phyloP scores from a whole-genome alignment of 2,329 filamentous ascomycete species.

The Colletotrichum nymphaeae region DNA sequence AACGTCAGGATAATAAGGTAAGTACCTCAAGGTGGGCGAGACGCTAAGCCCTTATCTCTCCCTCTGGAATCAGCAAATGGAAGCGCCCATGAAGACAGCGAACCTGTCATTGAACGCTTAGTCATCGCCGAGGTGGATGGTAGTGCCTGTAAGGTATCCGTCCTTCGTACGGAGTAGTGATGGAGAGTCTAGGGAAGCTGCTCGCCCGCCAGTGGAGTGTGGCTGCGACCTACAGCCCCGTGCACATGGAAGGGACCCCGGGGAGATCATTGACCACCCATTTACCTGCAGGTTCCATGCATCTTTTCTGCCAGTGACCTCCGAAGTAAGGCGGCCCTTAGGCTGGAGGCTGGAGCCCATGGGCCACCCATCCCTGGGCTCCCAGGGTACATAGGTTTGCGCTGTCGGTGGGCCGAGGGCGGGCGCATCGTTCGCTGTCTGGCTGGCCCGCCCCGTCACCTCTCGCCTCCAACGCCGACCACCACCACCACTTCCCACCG shows the following conservation, averaged over 20 bases:
- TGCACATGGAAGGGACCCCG: background rate
- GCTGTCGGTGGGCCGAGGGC: slow-evolving; percentile 20
- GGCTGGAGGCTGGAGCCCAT: too few species aligned
- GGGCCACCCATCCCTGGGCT: background rate
- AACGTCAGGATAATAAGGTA: background rate
- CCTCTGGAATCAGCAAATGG: background rate
- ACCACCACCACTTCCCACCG: too few species aligned
- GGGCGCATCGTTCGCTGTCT: slow-evolving; percentile 9
- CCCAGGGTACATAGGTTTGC: too few species aligned
- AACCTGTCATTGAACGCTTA: background rate
- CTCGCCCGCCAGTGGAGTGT: background rate
- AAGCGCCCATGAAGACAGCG: background rate
- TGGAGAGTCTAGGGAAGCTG: background rate
- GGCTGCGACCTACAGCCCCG: background rate
- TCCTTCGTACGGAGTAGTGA: background rate
- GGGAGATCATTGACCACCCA: background rate
- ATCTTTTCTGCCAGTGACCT: background rate
- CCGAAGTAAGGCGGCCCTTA: background rate
- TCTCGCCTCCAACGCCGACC: background rate
- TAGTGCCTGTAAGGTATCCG: background rate
- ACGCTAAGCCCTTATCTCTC: slow-evolving; percentile 17
- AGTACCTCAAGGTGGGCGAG: background rate
- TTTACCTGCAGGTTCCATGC: background rate
- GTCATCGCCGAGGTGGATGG: background rate
- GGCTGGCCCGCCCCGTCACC: background rate